These are phyloP conservation scores for Oryza longistaminata DNA, from an alignment of 176 grass and related monocot genomes.

Conservation along the genomic window DNA sequence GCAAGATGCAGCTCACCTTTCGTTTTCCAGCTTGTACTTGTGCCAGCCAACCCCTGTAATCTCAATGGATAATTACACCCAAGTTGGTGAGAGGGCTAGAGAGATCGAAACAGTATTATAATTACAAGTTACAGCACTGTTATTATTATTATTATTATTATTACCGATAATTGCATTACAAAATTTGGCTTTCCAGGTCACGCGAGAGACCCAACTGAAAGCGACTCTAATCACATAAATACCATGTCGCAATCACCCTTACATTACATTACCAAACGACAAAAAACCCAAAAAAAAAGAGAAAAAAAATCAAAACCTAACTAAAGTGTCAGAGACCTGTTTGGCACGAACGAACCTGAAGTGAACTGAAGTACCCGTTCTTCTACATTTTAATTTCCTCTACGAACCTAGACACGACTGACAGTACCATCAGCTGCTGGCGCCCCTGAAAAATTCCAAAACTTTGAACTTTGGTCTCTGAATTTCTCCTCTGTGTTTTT, in stretches of 20 bases:
- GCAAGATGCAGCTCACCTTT: background rate
- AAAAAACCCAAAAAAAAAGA: background rate
- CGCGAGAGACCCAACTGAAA: conserved; percentile 38
- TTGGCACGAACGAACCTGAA: conserved; percentile 28
- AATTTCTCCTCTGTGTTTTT: background rate
- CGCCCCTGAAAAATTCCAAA: conserved; percentile 24
- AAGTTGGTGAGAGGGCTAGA: background rate
- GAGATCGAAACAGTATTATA: background rate
- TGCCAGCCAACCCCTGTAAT: background rate
- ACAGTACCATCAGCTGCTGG: background rate
- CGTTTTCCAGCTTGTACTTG: background rate
- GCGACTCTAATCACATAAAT: conserved; percentile 32
- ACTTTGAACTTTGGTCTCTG: background rate
- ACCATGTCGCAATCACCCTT: conserved; percentile 36
- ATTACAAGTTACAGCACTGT: conserved; percentile 1
- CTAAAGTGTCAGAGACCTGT: background rate
- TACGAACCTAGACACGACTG: background rate
- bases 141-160: conserved; percentile 45
- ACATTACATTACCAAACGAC: background rate
- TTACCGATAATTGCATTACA: conserved; percentile 39
- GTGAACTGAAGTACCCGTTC: background rate
- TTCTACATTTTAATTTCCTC: background rate
- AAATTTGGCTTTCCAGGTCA: conserved; percentile 43
- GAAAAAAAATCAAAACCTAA: background rate
- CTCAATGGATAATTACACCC: background rate